phyloP scores from a whole-genome alignment of 176 grass and related monocot species.

The Alopecurus myosuroides region DNA sequence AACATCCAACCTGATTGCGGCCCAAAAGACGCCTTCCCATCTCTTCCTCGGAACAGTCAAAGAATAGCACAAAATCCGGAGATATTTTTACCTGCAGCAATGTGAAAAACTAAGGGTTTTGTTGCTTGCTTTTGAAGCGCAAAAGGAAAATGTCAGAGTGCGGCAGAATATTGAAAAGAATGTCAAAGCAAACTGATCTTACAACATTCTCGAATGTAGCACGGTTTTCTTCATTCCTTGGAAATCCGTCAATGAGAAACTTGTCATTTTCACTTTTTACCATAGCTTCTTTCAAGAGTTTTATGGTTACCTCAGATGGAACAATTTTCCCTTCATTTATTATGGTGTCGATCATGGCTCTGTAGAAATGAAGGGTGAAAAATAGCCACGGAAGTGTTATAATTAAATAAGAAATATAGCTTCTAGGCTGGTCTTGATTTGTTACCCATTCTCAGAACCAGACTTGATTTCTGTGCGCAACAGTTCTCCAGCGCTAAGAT shows the following conservation, averaged over 20 bases:
- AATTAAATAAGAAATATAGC: slow-evolving; percentile 3
- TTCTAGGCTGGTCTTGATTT: neutral
- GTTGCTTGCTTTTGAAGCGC: neutral
- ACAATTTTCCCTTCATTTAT: slow-evolving; percentile 74
- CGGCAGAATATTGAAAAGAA: neutral
- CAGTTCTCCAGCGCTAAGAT: slow-evolving; percentile 56
- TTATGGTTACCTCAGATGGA: slow-evolving; percentile 59
- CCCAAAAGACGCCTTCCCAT: slow-evolving; percentile 53
- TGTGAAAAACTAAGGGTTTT: slow-evolving; percentile 7
- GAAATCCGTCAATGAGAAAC: slow-evolving; percentile 65
- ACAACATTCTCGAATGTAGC: slow-evolving; percentile 54
- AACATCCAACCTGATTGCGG: slow-evolving; percentile 38
- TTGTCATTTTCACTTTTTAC: slow-evolving; percentile 51
- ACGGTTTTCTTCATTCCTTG: slow-evolving; percentile 70
- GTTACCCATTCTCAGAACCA: slow-evolving; percentile 61
- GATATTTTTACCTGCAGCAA: slow-evolving; percentile 50
- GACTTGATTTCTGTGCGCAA: slow-evolving; percentile 54
- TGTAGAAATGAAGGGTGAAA: slow-evolving; percentile 13
- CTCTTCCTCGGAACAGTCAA: slow-evolving; percentile 60
- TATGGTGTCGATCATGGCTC: slow-evolving; percentile 63
- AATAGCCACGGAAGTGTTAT: neutral
- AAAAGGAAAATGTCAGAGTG: neutral
- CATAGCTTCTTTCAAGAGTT: slow-evolving; percentile 56
- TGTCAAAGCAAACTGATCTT: slow-evolving; percentile 4
- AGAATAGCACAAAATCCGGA: slow-evolving; percentile 54